Evolutionary conservation across 495 filamentous ascomycete species (phyloP), one percentile per base, ranked within the genome.

Genomic region (Darksidea phi): DNA sequence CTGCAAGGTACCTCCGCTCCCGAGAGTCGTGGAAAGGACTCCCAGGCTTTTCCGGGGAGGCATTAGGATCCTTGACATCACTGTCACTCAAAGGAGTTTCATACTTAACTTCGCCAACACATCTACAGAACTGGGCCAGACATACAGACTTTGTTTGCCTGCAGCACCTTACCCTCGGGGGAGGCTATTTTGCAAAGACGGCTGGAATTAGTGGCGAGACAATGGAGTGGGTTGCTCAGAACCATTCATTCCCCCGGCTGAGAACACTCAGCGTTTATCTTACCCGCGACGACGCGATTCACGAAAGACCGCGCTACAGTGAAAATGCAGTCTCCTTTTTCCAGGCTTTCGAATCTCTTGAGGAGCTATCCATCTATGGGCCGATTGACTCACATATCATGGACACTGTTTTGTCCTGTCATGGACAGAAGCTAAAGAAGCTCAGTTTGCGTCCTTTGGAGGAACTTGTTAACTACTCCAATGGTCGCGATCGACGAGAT

Each of bases 241-340:
- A 57, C 43, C 10, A 48, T 13, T 61, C 49, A 28, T 61, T 61
- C 37, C 38, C 57, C 17, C 48, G 18, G n/a, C 8, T 61, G 24
- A 61, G 23, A 61, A 54, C 57, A 32, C 48, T 53, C 6, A 18
- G 48, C 41, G 36, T 53, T 46, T 13, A 43, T 61, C 57, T 61
- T 34, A 38, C 25, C 24, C 57, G 57, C 48, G 49, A 53, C 50
- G 57, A 61, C 37, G 42, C 38, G 18, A 34, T 32, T 32, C 15
- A 45, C 25, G 57, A 61, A 53, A 53, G 37, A 47, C 47, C 57
- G 20, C 48, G 53, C 48, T 61, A 61, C 48, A 53, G 48, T 47
- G 57, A 61, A 24, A 53, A 51, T 53, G 48, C 57, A 45, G 37
- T 61, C 48, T 51, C 57, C 26, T 61, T 61, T 47, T 61, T 61